Evolutionary conservation across 805 yeast species (phyloP), one percentile per base, ranked within the genome.

Genomic region (Candida germanica): DNA sequence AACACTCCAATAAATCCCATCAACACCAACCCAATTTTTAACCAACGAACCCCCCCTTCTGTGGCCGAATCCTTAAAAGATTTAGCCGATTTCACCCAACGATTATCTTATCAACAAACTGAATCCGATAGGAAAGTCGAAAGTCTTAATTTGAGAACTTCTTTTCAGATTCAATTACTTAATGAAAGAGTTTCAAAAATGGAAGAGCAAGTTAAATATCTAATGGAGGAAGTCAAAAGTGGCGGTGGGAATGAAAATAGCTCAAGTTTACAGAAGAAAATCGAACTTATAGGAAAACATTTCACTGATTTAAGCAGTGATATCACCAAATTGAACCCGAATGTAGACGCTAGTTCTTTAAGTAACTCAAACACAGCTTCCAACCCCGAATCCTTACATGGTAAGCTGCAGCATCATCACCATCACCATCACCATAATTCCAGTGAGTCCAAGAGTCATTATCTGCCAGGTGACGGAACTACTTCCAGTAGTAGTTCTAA

Each of bases 51-150:
- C 10, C 10, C 6, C 10, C 23, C 23, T 6, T 6, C 10, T 20
- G 23, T 20, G 9, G 6, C 23, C 10, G 23, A 20, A 6, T 6
- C 23, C 23, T 20, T 10, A 6, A 20, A 20, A 20, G 23, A 20
- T 10, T 20, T 20, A 10, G 23, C 23, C 10, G 23, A 6, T 20
- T 20, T 20, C 23, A 20, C 23, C 10, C 23, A 20, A 20, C 23
- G 10, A 7, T 7, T 29, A 16, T 5, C 11, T 4, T 18, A 24
- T 12, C 18, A 51, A 41, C 53, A 49, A 33, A 36, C 25, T 17
- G 44, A 39, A 18, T 49, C 44, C 19, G 49, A 47, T 35, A 49
- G 52, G 30, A 53, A 50, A 26, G 37, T 56, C 20, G 52, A 53
- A 23, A 44, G 49, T 25, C 24, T 56, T n/a, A 48, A 42, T 28